Evolutionary conservation across 1,139 yeast species (phyloP), one percentile per base, ranked within the genome.

Genomic region (Diutina mesorugosa): DNA sequence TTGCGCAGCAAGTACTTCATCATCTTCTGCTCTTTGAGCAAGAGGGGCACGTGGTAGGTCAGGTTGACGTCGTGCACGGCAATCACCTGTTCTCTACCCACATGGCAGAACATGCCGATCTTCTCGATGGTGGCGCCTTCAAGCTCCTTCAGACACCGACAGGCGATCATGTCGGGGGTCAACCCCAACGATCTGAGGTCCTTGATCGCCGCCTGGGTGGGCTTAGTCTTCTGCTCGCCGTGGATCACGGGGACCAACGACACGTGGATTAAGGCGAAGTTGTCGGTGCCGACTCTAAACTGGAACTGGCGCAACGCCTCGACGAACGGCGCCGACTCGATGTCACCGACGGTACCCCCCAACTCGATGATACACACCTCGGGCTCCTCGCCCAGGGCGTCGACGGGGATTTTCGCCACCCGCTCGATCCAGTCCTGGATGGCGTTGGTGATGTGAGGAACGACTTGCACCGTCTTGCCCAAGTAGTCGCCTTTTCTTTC

Each of bases 311-410:
- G 89, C 63, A 93, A 81, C 41, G 99, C 99, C 76, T 93, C 99
- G 58, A 93, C 98, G 65, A 93, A 93, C 41, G 99, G 99, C 56
- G 99, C 99, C 69, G 95, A 85, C 76, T 93, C 99, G 67, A 93
- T 93, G 70, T 93, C 99, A 69, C 99, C 99, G 60, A 95, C 99
- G 47, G 99, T 93, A 69, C 99, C 99, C 69, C 99, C 99, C 61
- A 93, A 81, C 76, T 93, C 99, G 64, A 93, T 84, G 67, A 93
- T 90, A 79, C 99, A 93, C 57, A 93, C 86, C 66, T 93, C 98
- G 45, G 93, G 93, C 67, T 85, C 89, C 68, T 85, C 79, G 55
- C 95, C 96, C 55, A 93, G 80, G 61, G 88, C 87, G 70, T 95
- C 99, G 59, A 93, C 99, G 29, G 99, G 97, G 60, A 91, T 80